These are phyloP conservation scores for Strobilomyces echinocephalus DNA, from an alignment of 768 basidiomycete genomes.

Conservation along the genomic window DNA sequence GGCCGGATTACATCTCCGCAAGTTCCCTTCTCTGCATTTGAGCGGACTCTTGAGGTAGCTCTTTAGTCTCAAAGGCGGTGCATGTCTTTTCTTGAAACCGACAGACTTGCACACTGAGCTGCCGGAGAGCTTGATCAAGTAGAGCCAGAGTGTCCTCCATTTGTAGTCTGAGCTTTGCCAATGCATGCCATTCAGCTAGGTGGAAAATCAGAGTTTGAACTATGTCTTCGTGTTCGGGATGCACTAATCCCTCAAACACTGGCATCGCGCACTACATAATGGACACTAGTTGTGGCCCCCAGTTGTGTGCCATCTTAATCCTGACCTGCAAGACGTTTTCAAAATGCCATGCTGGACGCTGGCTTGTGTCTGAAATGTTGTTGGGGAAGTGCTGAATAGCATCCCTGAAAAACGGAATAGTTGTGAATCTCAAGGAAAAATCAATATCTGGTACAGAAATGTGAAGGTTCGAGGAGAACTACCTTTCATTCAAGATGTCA, in stretches of 20 bases:
- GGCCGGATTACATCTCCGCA: neutral
- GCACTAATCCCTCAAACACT: constrained; percentile 36
- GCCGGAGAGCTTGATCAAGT: neutral
- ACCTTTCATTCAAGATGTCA: too few species aligned
- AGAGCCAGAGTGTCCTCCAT: neutral
- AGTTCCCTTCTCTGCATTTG: neutral
- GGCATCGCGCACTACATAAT: constrained; percentile 14
- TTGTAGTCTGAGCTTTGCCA: neutral
- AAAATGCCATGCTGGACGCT: neutral
- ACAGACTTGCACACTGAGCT: neutral
- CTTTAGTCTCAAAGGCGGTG: neutral
- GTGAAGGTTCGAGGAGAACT: too few species aligned
- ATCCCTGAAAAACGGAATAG: too few species aligned
- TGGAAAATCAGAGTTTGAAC: constrained; percentile 22
- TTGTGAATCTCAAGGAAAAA: neutral
- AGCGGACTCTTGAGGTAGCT: neutral
- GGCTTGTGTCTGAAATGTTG: neutral
- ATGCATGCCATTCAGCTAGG: constrained; percentile 16
- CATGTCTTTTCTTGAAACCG: neutral
- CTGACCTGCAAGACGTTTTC: neutral
- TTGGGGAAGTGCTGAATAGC: neutral
- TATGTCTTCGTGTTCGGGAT: constrained; percentile 17
- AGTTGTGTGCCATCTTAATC: too few species aligned
- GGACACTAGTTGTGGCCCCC: too few species aligned
- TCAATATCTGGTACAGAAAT: neutral